These are phyloP conservation scores for Cardamine chenopodiifolia DNA, from an alignment of 345 rosid species.

Conservation along the genomic window DNA sequence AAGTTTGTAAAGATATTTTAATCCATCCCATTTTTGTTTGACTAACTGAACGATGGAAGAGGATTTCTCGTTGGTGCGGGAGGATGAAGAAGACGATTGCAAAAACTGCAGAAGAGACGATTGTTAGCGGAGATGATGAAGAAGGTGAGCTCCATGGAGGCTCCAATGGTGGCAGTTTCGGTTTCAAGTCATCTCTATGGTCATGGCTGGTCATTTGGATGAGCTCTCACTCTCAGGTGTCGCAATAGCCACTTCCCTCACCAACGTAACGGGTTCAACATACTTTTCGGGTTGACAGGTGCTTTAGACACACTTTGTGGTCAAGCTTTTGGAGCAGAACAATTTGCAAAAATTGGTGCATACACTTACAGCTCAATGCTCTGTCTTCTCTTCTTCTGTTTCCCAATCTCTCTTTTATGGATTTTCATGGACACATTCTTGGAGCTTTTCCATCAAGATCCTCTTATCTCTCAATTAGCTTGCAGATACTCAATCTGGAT, in stretches of 20 bases:
- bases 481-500: constrained; percentile 48
- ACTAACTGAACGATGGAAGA: neutral
- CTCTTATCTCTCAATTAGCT: constrained; percentile 46
- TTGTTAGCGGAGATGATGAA: constrained; percentile 20
- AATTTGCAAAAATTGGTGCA: constrained; percentile 46
- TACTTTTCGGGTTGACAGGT: constrained; percentile 49
- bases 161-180: constrained; percentile 36
- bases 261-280: constrained; percentile 38
- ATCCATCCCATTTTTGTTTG: neutral
- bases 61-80: constrained; percentile 6
- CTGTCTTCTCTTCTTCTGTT: constrained; percentile 39
- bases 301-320: constrained; percentile 45
- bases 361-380: constrained; percentile 48
- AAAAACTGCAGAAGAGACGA: neutral
- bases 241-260: constrained; percentile 38
- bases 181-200: constrained; percentile 23
- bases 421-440: constrained; percentile 50
- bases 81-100: constrained; percentile 1
- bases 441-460: constrained; percentile 48
- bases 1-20: neutral
- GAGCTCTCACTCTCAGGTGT: constrained; percentile 32
- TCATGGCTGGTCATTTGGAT: constrained; percentile 17
- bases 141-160: constrained; percentile 26
- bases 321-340: constrained; percentile 64
- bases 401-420: constrained; percentile 49